A percentile compares a stretch with the other conserved stretches of the same genome.
Evolutionary conservation across 1,284 basidiomycete genomes (phyloP).

Genomic region (Ganoderma lucidum): DNA sequence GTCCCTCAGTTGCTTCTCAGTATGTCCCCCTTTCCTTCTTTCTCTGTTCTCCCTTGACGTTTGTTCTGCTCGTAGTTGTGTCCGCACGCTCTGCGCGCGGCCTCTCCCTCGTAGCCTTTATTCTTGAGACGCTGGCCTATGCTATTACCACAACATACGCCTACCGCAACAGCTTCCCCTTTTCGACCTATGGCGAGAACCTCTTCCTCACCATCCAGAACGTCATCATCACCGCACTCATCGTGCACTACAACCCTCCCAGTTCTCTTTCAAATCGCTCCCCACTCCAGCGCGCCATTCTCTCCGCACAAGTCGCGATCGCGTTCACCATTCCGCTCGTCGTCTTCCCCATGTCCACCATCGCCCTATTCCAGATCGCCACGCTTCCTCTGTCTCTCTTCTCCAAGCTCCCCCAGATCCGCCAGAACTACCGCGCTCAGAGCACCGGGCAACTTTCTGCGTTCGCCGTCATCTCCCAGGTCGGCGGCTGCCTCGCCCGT

Average conservation of each 20-base stretch:
- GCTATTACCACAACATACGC: conserved; percentile 91
- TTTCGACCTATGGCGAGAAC: conserved; percentile 97
- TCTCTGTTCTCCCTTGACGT: not conserved
- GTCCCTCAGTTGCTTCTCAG: conserved; percentile 87
- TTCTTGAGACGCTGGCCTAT: conserved; percentile 88
- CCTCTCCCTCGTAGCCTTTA: conserved; percentile 82
- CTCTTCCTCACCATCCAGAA: conserved; percentile 89
- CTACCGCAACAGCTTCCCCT: conserved; percentile 84
- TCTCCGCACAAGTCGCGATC: conserved; percentile 51
- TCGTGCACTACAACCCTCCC: conserved; percentile 62
- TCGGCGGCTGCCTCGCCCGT: conserved; percentile 86
- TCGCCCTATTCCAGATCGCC: conserved; percentile 75
- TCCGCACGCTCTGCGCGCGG: conserved; percentile 81
- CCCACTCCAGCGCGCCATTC: conserved; percentile 34
- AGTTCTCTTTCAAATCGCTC: conserved; percentile 28
- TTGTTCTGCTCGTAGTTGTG: conserved; percentile 50
- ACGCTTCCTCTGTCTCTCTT: conserved; percentile 88
- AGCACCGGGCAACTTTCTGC: conserved; percentile 92
- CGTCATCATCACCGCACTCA: conserved; percentile 82
- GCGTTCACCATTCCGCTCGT: conserved; percentile 56
- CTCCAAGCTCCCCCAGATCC: conserved; percentile 89
- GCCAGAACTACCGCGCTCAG: conserved; percentile 73
- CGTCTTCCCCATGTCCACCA: conserved; percentile 54
- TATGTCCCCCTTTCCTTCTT: conserved; percentile 49
- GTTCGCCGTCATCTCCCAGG: conserved; percentile 85